Conservation (phyloP, 2,329 filamentous ascomycete species). For the Orbilia quercus region DNA sequence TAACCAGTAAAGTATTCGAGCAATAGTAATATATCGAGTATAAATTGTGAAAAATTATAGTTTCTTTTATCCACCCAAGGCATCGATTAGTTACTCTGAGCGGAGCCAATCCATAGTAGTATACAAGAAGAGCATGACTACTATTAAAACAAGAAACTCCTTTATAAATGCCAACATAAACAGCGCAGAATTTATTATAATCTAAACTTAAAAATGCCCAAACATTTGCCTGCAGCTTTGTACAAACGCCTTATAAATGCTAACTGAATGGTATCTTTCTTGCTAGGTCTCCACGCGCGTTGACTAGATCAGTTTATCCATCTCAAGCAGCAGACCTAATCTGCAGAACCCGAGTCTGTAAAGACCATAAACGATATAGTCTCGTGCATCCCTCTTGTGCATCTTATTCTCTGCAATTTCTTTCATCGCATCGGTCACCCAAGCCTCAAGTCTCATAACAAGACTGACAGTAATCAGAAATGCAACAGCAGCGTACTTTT, state of each 20-base stretch:
- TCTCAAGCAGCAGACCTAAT: constrained; percentile 18
- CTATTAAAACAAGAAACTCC: neutral
- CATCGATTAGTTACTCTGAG: no score
- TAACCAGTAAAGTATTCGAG: no score
- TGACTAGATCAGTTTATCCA: constrained; percentile 8
- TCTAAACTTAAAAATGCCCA: no score
- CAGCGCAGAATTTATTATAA: no score
- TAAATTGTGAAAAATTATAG: no score
- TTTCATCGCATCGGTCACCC: constrained; percentile 8
- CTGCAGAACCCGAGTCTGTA: constrained; percentile 24
- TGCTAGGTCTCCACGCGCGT: neutral
- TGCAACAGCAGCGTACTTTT: constrained; percentile 12
- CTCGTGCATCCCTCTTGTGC: constrained; percentile 8
- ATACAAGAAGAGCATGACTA: no score
- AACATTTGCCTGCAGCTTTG: neutral
- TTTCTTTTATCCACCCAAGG: no score
- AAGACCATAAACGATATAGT: constrained; percentile 14
- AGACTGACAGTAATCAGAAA: constrained; percentile 13
- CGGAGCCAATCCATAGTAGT: no score
- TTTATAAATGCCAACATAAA: neutral
- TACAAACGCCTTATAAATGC: neutral
- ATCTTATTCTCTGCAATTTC: neutral
- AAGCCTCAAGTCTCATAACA: constrained; percentile 21
- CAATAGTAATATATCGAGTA: no score
- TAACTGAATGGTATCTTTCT: neutral